Percentiles rank a stretch among this genome's conserved stretches.
phyloP scores from a whole-genome alignment of 208 protist genomes.

The Leptomonas pyrrhocoris region DNA sequence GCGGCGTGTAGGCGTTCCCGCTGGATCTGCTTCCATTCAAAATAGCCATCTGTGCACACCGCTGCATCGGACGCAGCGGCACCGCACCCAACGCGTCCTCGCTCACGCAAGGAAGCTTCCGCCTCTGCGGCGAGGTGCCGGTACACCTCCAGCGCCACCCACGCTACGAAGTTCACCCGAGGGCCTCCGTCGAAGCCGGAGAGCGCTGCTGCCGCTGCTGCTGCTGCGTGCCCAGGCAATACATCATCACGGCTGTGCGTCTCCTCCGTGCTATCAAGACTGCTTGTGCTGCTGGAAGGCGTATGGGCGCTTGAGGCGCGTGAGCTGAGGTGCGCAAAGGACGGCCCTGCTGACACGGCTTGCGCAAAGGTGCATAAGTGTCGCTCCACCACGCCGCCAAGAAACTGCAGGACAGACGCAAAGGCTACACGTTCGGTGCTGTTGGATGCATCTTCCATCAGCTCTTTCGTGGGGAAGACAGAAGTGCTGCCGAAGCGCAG shows the following conservation, averaged over 20 bases:
- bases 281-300: neutral
- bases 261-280: neutral
- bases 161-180: conserved; percentile 61
- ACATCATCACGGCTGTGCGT: neutral
- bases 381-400: conserved; percentile 25
- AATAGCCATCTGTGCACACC: conserved; percentile 6
- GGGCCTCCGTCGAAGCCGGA: conserved; percentile 20
- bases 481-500: neutral
- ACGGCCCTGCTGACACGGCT: conserved; percentile 23
- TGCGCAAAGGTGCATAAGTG: conserved; percentile 27
- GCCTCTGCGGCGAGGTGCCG: conserved; percentile 37
- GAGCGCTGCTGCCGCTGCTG: neutral
- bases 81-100: conserved; percentile 2
- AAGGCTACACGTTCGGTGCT: neutral
- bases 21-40: conserved; percentile 12
- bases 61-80: conserved; percentile 10
- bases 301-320: neutral
- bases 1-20: conserved; percentile 1
- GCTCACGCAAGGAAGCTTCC: conserved; percentile 12
- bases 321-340: neutral
- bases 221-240: neutral
- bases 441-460: too few relatives aligned
- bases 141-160: conserved; percentile 52
- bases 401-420: conserved; percentile 13
- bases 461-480: neutral